A percentile compares a stretch with the other conserved stretches of the same genome.
Conservation (phyloP, 768 basidiomycete genomes). For the Dendrothele bispora region DNA sequence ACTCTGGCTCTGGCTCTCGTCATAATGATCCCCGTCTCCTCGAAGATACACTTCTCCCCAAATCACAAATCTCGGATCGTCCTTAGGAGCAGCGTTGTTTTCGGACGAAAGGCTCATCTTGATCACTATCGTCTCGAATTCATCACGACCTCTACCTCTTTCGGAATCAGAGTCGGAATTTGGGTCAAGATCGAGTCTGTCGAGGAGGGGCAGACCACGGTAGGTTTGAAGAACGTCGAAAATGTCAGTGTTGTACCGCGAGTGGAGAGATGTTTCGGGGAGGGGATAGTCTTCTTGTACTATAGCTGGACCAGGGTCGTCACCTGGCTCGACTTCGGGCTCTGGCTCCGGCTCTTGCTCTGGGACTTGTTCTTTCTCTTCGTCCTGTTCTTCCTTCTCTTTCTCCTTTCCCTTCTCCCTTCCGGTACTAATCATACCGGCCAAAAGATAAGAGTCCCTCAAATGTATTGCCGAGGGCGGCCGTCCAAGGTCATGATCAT, state of each 20-base stretch:
- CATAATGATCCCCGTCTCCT: neutral
- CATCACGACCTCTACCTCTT: neutral
- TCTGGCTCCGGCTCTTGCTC: too few relatives aligned
- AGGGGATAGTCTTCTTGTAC: neutral
- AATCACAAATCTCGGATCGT: slow-evolving; percentile 89
- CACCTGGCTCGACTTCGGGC: too few relatives aligned
- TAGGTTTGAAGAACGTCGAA: slow-evolving; percentile 84
- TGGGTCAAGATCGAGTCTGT: slow-evolving; percentile 52
- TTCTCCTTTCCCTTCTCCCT: too few relatives aligned
- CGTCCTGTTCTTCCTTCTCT: too few relatives aligned
- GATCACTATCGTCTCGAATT: slow-evolving; percentile 60
- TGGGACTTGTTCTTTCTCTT: too few relatives aligned
- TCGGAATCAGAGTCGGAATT: neutral
- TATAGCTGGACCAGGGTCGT: too few relatives aligned
- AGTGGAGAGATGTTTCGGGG: slow-evolving; percentile 52
- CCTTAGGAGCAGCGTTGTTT: slow-evolving; percentile 69
- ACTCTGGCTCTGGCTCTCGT: slow-evolving; percentile 2
- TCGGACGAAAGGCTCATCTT: slow-evolving; percentile 68
- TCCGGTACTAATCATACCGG: too few relatives aligned
- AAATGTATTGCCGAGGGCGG: neutral
- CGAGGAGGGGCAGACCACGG: slow-evolving; percentile 71
- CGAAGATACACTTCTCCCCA: slow-evolving; percentile 65
- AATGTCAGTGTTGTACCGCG: slow-evolving; percentile 46
- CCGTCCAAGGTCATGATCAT: slow-evolving; percentile 10
- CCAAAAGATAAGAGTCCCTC: neutral